Evolutionary conservation across 345 rosid species (phyloP).

Genomic region (Euphorbia pulcherrima): DNA sequence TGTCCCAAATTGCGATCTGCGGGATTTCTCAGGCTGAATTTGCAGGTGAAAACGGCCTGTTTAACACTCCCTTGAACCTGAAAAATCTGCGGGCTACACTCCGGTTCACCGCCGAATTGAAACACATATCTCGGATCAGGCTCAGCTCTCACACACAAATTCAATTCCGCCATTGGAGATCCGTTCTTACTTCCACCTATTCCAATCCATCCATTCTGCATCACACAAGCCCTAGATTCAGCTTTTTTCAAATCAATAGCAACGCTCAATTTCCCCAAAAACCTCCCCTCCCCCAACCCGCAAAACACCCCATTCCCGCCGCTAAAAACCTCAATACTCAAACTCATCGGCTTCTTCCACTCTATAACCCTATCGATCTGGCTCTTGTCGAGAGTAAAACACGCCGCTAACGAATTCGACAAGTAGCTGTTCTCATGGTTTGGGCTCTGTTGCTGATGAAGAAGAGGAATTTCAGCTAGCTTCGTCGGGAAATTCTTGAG

Average conservation of each 20-base stretch:
- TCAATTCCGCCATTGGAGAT: constrained; percentile 39
- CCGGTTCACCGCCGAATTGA: constrained; percentile 84
- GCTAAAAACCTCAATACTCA: constrained; percentile 48
- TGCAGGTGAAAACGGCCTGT: constrained; percentile 96
- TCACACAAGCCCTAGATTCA: constrained; percentile 44
- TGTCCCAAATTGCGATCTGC: constrained; percentile 57
- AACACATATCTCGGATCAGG: constrained; percentile 91
- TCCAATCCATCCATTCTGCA: constrained; percentile 75
- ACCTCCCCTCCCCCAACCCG: constrained; percentile 46
- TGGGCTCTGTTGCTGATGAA: constrained; percentile 13
- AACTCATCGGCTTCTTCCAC: constrained; percentile 21
- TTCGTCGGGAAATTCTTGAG: constrained; percentile 50
- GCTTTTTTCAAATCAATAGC: constrained; percentile 57
- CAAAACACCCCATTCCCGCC: constrained; percentile 39
- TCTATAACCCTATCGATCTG: constrained; percentile 37
- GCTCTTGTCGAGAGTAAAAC: constrained; percentile 51
- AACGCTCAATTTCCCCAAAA: constrained; percentile 53
- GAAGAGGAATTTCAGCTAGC: constrained; percentile 33
- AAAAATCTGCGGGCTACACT: constrained; percentile 92
- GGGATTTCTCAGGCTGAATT: constrained; percentile 61
- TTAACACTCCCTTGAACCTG: constrained; percentile 80
- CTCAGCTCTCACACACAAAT: constrained; percentile 53
- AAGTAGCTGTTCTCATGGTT: constrained; percentile 15
- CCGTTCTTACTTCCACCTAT: constrained; percentile 38
- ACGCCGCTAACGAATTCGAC: constrained; percentile 54